Evolutionary conservation across 2,329 filamentous ascomycete species (phyloP), one percentile per base, ranked within the genome.

Genomic region (Didymella glomerata): DNA sequence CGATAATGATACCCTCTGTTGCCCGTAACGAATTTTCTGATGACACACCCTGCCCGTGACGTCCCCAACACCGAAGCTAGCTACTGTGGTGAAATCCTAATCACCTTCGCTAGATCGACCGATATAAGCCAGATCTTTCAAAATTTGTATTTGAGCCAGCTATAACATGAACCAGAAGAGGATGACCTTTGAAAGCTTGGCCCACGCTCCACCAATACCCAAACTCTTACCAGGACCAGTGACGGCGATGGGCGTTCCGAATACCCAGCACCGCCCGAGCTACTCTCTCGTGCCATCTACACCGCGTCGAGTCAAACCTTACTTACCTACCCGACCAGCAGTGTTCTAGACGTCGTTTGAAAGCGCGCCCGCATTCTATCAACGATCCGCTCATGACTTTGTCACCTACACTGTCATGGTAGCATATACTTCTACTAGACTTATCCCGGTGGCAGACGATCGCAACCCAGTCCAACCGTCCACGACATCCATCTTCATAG

Each of bases 1-100:
- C 44, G 32, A 41, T 44, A 50, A 45, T 50, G 45, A 49, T 50
- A 54, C 25, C 44, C 45, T 46, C 28, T 6, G 24, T 22, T n/a
- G 24, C 14, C 10, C 22, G 24, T 20, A 24, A 22, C 5, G 11
- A 2, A 6, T 4, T 10, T 48, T 24, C 28, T 34, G 4, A 8
- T n/a, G 8, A n/a, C 4, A 3, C 32, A 32, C 13, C 30, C 11
- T 34, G 32, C 14, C 13, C 8, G 14, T 18, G 32, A n/a, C 7
- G 32, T 36, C 32, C 6, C 3, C 14, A 16, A n/a, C 7, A 6
- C 7, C 3, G 4, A n/a, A n/a, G 28, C 14, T 16, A 2, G 14
- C 32, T 34, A 8, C 32, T 16, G 13, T 14, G 4, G 16, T 1
- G 5, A 34, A 16, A 16, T 13, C 2, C 28, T 13, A 8, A 11